Evolutionary conservation across 208 protist genomes (phyloP).

Genomic region (Acanthamoeba lenticulata): DNA sequence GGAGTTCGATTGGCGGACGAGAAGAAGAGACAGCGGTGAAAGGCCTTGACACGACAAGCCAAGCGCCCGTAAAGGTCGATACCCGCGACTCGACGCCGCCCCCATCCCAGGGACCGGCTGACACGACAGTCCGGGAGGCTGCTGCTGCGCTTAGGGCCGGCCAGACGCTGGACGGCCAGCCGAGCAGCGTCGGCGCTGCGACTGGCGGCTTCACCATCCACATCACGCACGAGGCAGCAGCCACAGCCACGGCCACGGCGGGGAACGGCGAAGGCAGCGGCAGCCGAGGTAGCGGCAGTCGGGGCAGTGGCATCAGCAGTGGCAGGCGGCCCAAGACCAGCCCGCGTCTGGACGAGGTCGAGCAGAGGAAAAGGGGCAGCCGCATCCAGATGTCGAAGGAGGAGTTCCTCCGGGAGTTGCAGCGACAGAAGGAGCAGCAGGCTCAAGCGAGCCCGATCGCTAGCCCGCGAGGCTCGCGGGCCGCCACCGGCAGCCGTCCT

Average conservation of each 20-base stretch:
- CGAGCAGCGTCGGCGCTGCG: background rate
- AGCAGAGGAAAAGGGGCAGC: background rate
- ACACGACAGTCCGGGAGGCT: background rate
- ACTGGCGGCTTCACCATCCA: too few relatives aligned
- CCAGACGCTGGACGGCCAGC: background rate
- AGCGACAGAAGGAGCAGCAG: background rate
- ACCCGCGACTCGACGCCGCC: too few relatives aligned
- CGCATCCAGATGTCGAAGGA: constrained; percentile 11
- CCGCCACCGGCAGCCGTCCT: background rate
- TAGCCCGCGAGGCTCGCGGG: background rate
- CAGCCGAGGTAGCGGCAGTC: background rate
- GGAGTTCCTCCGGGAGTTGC: background rate
- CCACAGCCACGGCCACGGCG: background rate
- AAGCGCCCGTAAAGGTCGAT: too few relatives aligned
- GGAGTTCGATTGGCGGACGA: too few relatives aligned
- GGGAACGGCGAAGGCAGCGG: background rate
- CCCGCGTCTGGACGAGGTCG: background rate
- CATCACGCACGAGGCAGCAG: background rate
- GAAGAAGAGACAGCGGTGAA: background rate
- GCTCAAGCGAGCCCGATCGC: background rate
- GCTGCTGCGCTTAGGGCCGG: background rate
- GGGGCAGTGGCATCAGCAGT: background rate
- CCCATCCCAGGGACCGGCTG: background rate
- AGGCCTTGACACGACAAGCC: background rate
- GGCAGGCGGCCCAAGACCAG: too few relatives aligned